Percentiles rank a stretch among this genome's conserved stretches.
Conservation (phyloP, 2,329 filamentous ascomycete species). For the Xylariaceae sp. region DNA sequence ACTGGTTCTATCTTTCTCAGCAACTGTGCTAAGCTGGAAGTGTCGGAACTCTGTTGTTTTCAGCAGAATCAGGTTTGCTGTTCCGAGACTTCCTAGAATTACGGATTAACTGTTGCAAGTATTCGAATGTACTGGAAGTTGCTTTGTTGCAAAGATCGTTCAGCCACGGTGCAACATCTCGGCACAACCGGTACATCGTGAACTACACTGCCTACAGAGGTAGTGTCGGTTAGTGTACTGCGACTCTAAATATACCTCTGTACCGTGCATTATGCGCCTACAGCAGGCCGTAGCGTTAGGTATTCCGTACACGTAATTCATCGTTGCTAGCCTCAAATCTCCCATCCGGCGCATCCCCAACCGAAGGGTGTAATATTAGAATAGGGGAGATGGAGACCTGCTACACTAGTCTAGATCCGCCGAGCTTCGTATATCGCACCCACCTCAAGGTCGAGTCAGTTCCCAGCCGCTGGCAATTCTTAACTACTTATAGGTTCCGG, state of each 20-base stretch:
- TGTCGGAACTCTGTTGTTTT: no score
- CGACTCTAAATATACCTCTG: background rate
- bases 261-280: background rate
- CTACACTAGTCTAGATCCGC: background rate
- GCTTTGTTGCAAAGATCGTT: background rate
- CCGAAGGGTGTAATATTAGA: background rate
- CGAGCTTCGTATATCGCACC: background rate
- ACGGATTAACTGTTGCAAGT: background rate
- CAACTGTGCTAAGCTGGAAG: no score
- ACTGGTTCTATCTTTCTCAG: no score
- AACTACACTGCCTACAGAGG: background rate
- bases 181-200: background rate
- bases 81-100: background rate
- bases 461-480: background rate
- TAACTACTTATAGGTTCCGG: background rate
- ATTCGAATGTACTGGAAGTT: background rate
- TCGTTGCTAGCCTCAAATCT: background rate
- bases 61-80: no score
- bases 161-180: background rate
- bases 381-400: background rate
- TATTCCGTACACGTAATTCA: background rate
- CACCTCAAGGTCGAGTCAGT: background rate
- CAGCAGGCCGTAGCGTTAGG: background rate
- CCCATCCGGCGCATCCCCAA: background rate
- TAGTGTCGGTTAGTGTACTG: background rate